Base-by-base conservation (phyloP, 768 basidiomycete genomes). In the Asterophora parasitica region DNA sequence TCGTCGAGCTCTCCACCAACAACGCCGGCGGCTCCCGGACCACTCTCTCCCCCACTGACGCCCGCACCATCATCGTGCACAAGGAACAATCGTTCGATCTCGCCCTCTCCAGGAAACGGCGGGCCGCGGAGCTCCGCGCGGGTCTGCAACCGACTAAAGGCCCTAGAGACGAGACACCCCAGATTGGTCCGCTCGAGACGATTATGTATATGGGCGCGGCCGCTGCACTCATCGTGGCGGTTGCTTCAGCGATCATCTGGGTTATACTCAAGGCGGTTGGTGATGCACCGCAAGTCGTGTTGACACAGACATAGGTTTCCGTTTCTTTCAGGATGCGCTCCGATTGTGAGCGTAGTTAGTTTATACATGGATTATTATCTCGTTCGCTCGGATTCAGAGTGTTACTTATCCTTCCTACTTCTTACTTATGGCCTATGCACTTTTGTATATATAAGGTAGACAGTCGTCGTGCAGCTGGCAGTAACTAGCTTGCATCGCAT, bases 1-100 rank as follows among this genome's bases (percentile, higher is more conserved):
- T 95, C 72, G 79, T 99, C 36, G 63, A 64, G 4, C 54, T 78
- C 57, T 41, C 52, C 49, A 39, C 58, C 50, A 46, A 58, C 49
- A 43, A 57, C 39, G 34, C 54, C 23, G 39, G 56, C 49, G 53
- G 38, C 39, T 36, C 47, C 19, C 20, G 49, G 38, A 54, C 66
- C 27, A 55, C 64, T 2, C 71, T 79, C 53, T 68, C 84, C 61
- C 59, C 71, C 2, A 37, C 58, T 19, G 86, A 89, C 61, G 72
- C 79, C 11, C 81, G 88, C 13, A 72, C 81, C 2, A 64, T 63
- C 3, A 71, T 87, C 23, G 65, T 77, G 30, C 58, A 70, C 27
- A 46, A 62, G 32, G 71, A 79, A 53, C 68, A 79, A 53, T 64
- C 73, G 53, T 65, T 68, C 43, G 71, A 74, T 16, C 53, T 64